Base-by-base conservation (phyloP, 169 alveolate genomes). In the Eimeria praecox region DNA sequence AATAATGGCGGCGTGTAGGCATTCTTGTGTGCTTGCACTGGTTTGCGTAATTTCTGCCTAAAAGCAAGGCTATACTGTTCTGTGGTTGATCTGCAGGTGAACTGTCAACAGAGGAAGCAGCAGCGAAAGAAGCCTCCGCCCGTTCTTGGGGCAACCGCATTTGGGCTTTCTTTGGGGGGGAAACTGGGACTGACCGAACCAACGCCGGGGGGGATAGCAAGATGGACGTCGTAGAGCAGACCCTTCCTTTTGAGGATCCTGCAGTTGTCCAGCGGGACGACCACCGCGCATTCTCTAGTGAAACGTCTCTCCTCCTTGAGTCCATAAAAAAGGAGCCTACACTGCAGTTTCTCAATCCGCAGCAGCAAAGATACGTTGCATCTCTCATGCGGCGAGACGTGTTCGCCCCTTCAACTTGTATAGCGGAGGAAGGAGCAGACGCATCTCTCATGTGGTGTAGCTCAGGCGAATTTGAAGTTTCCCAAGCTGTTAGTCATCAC, bases 261-360 rank as follows among this genome's bases (percentile, higher is more conserved):
- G 96, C 96, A 27, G 91, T 94, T 27, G 96, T 94, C 56, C 96
- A 94, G 82, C 75, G 96, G 24, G 96, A 94, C 40, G 96, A 94
- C 38, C 96, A 94, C 82, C 96, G 96, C 8, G 80, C 96, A 42
- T 94, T 75, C 71, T 86, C 96, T n/a, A 24, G 49, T 24, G 90
- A 89, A 59, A 71, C 96, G 94, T 46, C 77, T 77, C 89, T 88
- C 30, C 94, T 94, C n/a, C 88, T 85, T 49, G 96, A 66, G 33
- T 54, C 49, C 38, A 75, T 94, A n/a, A 64, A 64, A 22, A 33
- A 85, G 54, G 80, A 94, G 14, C 90, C 82, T 40, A 62, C 82
- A 30, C 77, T 94, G 89, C 52, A 44, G 33, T 22, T 38, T 82
- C 96, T 94, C 38, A 88, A 49, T 27, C 94, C 83, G n/a, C 88